These are phyloP conservation scores for Rhipidocladum racemiflorum DNA, from an alignment of 176 grass and related monocot species.

Conservation along the genomic window DNA sequence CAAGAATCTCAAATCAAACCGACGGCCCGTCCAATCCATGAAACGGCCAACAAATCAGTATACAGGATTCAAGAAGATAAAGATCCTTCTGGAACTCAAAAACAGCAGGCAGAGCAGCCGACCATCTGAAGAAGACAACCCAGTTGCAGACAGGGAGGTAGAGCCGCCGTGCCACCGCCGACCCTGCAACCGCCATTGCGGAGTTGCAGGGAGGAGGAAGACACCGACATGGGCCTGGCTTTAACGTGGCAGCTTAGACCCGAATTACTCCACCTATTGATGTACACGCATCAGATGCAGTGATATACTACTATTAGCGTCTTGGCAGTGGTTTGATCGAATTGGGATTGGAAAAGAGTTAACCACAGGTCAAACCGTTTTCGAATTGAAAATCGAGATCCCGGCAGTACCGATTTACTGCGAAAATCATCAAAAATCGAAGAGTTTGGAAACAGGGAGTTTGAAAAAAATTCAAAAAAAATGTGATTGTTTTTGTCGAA, in stretches of 20 bases:
- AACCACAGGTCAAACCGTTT: conserved; percentile 1
- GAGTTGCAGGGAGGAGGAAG: neutral
- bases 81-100: neutral
- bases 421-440: no score
- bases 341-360: neutral
- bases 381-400: no score
- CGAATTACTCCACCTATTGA: neutral
- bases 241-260: neutral
- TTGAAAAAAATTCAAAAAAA: no score
- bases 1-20: conserved; percentile 2
- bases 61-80: neutral
- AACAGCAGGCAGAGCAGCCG: neutral
- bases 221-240: no score
- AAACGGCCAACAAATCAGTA: neutral
- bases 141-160: conserved; percentile 48
- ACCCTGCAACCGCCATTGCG: conserved; percentile 18
- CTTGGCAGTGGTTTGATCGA: neutral
- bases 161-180: conserved; percentile 28
- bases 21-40: neutral
- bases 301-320: neutral
- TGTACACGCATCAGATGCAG: neutral
- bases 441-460: no score
- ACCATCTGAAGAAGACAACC: conserved; percentile 51
- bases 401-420: no score
- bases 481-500: no score